Base-by-base conservation (phyloP, 1,284 basidiomycete genomes). In the Fomitiporia mediterranea region DNA sequence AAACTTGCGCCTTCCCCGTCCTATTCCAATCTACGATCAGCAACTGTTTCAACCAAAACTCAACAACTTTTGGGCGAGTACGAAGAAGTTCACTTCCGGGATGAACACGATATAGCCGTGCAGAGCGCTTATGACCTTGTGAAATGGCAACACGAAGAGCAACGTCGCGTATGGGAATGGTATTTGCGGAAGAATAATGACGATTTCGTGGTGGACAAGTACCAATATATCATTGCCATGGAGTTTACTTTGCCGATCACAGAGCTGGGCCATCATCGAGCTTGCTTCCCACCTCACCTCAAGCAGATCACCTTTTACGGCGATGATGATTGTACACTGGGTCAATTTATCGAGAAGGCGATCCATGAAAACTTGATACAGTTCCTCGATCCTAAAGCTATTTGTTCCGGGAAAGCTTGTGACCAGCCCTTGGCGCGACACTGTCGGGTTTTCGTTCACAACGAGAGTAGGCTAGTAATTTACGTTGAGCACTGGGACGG, bases 101-200 rank as follows among this genome's bases (percentile, higher is more conserved):
- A 78, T 0, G 66, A 68, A 1, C 69, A 73, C 17, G 82, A 88
- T 61, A 91, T 95, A 53, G 71, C 77, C 3, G 71, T 84, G 27
- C 85, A 91, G 67, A 91, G 89, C 65, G 78, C 77, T 19, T 79
- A 91, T 46, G 80, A 79, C 39, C 77, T 84, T 40, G 74, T 89
- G 32, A 85, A 89, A 67, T 86, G 84, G 74, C 83, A 86, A 57
- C 89, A 95, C 60, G 83, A 86, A 57, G 91, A 94, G 64, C 87
- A 92, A 62, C 80, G 90, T 39, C 84, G 87, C 47, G 81, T 94
- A 17, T 98, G 94, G 92, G 87, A 93, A 65, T 94, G 91, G 86
- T 96, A 96, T 66, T 72, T 91, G 11, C 81, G 86, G 50, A 86
- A 90, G 70, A 89, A 93, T 69, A 69, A 75, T 4, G 90, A 93